Percentiles rank a stretch among this genome's conserved stretches.
Evolutionary conservation across 148 eudicot genomes (phyloP).

Genomic region (Rheum nobile): DNA sequence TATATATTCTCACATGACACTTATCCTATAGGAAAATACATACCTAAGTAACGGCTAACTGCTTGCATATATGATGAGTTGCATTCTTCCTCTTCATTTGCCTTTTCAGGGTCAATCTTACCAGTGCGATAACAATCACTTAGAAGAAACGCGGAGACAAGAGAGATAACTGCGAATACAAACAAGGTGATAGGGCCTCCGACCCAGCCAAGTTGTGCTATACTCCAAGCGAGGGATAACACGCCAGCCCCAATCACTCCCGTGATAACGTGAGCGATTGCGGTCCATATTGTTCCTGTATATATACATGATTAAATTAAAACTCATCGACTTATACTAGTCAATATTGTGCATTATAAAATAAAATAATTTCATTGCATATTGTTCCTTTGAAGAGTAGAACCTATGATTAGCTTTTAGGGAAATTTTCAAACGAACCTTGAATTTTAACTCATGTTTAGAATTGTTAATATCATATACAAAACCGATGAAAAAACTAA

Average conservation of each 20-base stretch:
- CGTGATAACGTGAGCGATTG: conserved; percentile 34
- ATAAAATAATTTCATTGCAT: no score
- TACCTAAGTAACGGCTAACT: conserved; percentile 9
- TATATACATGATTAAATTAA: background rate
- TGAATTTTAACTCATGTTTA: background rate
- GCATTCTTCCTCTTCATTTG: conserved; percentile 1
- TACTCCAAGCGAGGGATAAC: conserved; percentile 34
- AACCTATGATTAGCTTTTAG: no score
- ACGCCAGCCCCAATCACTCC: conserved; percentile 42
- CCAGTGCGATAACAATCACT: conserved; percentile 31
- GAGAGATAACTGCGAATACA: conserved; percentile 23
- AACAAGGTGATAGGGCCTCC: conserved; percentile 27
- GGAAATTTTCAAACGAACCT: no score
- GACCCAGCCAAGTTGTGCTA: conserved; percentile 41
- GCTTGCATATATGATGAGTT: conserved; percentile 22
- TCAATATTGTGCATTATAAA: no score
- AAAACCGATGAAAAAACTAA: no score
- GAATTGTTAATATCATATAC: background rate
- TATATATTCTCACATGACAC: no score
- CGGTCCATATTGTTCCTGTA: conserved; percentile 34
- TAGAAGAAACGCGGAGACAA: conserved; percentile 17
- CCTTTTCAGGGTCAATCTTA: conserved; percentile 15
- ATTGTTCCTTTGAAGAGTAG: no score
- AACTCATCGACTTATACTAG: no score
- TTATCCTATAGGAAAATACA: no score